phyloP scores from a whole-genome alignment of 306 rosid genomes.

The Rubus idaeus region DNA sequence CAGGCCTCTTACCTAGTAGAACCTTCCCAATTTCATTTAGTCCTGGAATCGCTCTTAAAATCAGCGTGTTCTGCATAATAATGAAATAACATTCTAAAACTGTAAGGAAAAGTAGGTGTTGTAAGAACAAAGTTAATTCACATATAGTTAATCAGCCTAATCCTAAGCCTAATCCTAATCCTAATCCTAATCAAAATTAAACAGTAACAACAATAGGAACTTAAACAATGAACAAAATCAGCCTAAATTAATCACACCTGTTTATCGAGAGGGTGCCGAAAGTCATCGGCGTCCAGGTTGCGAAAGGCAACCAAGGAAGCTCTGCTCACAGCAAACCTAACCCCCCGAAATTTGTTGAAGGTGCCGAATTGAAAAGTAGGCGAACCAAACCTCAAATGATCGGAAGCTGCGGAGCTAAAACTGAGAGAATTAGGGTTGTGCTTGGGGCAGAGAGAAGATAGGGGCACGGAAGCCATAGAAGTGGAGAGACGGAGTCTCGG shows the following conservation, averaged over 20 bases:
- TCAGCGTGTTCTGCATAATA: constrained; percentile 71
- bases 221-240: not conserved
- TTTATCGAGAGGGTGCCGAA: constrained; percentile 91
- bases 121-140: not conserved
- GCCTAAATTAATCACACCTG: constrained; percentile 42
- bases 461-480: constrained; percentile 67
- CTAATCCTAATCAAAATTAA: not conserved
- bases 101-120: no score
- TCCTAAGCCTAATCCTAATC: not conserved
- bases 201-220: not conserved
- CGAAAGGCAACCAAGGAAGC: constrained; percentile 65
- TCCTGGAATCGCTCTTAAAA: constrained; percentile 94
- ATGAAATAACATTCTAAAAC: not conserved
- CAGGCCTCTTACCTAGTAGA: constrained; percentile 58
- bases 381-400: constrained; percentile 22
- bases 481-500: not conserved
- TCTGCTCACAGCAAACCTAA: constrained; percentile 38
- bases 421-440: constrained; percentile 19
- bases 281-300: constrained; percentile 90
- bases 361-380: constrained; percentile 28
- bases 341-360: constrained; percentile 24
- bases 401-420: constrained; percentile 33
- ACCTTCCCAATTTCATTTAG: constrained; percentile 71
- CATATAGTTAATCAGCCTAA: not conserved
- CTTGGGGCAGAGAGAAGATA: constrained; percentile 38